Conservation (phyloP, 2,329 filamentous ascomycete species). For the Penicillium sp. region DNA sequence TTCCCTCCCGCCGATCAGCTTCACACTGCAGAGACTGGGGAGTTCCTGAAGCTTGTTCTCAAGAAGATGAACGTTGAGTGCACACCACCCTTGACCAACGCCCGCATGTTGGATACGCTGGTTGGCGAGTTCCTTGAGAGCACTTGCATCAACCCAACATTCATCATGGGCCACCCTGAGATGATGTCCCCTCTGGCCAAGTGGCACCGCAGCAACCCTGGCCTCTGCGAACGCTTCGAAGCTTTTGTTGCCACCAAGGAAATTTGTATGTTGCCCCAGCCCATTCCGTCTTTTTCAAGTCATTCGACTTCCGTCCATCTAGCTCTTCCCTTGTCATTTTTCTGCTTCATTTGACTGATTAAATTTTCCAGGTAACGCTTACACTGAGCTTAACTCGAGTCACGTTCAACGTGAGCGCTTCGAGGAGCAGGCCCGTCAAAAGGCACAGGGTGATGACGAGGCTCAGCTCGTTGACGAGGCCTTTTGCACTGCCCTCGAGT, state of each 20-base stretch:
- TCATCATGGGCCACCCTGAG: constrained; percentile 80
- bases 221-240: constrained; percentile 95
- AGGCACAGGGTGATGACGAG: constrained; percentile 95
- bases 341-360: background rate
- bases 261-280: constrained; percentile 4
- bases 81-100: constrained; percentile 85
- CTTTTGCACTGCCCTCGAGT: constrained; percentile 88
- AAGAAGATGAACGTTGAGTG: constrained; percentile 92
- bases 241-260: constrained; percentile 86
- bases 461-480: constrained; percentile 95
- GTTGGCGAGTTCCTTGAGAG: constrained; percentile 94
- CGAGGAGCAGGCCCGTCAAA: constrained; percentile 94
- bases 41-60: constrained; percentile 80
- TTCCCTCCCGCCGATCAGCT: constrained; percentile 89
- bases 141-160: constrained; percentile 89
- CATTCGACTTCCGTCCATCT: background rate
- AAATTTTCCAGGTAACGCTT: constrained; percentile 59
- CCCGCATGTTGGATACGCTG: constrained; percentile 94
- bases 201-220: constrained; percentile 78
- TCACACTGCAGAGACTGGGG: constrained; percentile 84
- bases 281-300: background rate
- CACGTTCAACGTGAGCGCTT: constrained; percentile 90
- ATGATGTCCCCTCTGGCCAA: constrained; percentile 97
- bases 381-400: constrained; percentile 97
- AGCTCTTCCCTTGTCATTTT: background rate